Base-by-base conservation (phyloP, 805 yeast species). In the Candida fluviatilis region DNA sequence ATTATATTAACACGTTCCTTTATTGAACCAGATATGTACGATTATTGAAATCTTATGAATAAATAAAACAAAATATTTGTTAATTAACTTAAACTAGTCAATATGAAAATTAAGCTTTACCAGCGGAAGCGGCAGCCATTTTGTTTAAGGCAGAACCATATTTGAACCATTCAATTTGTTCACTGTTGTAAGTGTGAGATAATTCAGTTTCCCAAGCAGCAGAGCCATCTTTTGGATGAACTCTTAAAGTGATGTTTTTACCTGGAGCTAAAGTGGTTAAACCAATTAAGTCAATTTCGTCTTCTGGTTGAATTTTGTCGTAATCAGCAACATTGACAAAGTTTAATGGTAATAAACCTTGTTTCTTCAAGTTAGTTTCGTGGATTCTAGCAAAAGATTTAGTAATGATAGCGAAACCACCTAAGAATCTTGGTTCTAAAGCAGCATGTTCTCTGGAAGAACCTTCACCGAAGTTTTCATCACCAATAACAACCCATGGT, bases 371-470 rank as follows among this genome's bases (percentile, higher is more conserved):
- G 84, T 91, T 91, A 57, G 99, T 91, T 80, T 91, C 99, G 76
- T 91, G 99, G 60, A 91, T 93, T 76, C 98, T 87, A 52, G 98
- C 98, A 66, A 93, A 93, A 34, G 97, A 90, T 73, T 88, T 91
- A 68, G 96, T 88, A 62, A 91, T 86, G 72, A 91, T 91, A 56
- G 97, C 97, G 64, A 86, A 88, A 59, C 95, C 98, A 78, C 97
- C 97, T 64, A 91, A 79, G 90, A 73, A 93, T 78, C 99, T 86
- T 76, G 99, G 99, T 80, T 90, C 96, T 66, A 91, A 80, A 56
- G 99, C 99, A 64, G 98, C 99, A 69, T 91, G 99, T 76, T 91
- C 99, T 80, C 99, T 88, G 57, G 98, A 91, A 48, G 97, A 90
- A 76, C 99, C 99, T 78, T 91, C 99, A 78, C 99, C 99, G 60